Evolutionary conservation across 2,329 filamentous ascomycete genomes (phyloP), one percentile per base, ranked within the genome.

Genomic region (Penicillium glabrum): DNA sequence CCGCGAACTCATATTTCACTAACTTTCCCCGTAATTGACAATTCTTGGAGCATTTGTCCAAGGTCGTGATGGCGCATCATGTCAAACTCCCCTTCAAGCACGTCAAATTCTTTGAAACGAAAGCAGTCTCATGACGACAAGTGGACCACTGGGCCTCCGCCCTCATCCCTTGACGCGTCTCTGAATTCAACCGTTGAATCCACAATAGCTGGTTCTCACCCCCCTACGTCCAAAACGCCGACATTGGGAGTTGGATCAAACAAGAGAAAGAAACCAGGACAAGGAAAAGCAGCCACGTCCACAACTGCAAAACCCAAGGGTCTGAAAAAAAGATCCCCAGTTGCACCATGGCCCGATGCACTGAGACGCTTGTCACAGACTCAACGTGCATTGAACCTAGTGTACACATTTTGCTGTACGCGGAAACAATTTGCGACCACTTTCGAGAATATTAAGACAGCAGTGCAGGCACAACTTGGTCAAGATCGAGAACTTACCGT

Each of bases 381-480:
- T 0, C 90, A 98, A 71, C 85, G 87, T 59, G 93, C 95, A 1
- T 77, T 99, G 58, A 99, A 96, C 66, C 78, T 98, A 1, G 91
- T 98, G 1, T 96, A 91, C 67, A 98, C 95, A 0, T 98, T 99
- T 70, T 96, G 91, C 77, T 95, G 88, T 70, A 93, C 93, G 1
- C 87, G 95, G 46, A 97, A 96, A 71, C 90, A 98, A 67, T 82
- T 98, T 27, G 87, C 90, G 0, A 98, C 95, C 0, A 97, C 93
- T 0, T 91, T 97, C 63, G 89, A 95, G 16, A 96, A 89, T 6
- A 89, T 99, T 46, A 91, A 88, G 65, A 84, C 86, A 9, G 85
- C 93, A 0, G 93, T 98, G 1, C 91, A 97, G 73, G 85, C 84
- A 0, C 91, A 97, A 69, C 92, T 87, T 58, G 88, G 89, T 5